phyloP scores from a whole-genome alignment of 208 protist species.

The Porcisia deanei region DNA sequence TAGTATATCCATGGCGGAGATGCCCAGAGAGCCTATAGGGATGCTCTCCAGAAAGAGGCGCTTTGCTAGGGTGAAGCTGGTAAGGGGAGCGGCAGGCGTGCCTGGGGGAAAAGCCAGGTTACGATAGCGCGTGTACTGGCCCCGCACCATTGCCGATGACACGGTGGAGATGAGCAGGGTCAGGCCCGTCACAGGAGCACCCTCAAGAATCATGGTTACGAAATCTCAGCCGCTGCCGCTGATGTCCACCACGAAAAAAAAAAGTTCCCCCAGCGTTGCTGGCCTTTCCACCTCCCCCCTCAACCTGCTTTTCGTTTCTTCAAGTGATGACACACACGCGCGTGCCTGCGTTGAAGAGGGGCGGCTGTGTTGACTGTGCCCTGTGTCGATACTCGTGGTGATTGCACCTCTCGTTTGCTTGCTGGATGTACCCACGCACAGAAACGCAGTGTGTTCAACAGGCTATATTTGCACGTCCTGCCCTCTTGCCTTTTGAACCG shows the following conservation, averaged over 20 bases:
- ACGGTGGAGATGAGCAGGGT: slow-evolving; percentile 45
- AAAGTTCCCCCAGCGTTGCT: not conserved
- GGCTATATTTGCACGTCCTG: too few relatives aligned
- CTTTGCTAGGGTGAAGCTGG: slow-evolving; percentile 19
- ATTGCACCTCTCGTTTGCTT: too few relatives aligned
- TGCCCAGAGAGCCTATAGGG: slow-evolving; percentile 54
- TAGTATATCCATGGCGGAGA: slow-evolving; percentile 39
- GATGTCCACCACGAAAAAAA: not conserved
- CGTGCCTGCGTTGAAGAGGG: not conserved
- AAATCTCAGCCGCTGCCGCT: not conserved
- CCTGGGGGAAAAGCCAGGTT: slow-evolving; percentile 13
- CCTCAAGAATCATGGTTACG: slow-evolving; percentile 50
- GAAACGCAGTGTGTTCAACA: too few relatives aligned
- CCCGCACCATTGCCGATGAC: slow-evolving; percentile 30
- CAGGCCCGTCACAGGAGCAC: slow-evolving; percentile 63
- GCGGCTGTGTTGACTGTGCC: not conserved
- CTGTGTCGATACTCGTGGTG: not conserved
- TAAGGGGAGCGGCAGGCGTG: not conserved
- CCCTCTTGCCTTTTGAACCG: too few relatives aligned
- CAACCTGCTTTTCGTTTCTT: not conserved
- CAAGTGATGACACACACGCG: not conserved
- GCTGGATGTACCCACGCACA: too few relatives aligned
- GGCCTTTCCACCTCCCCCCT: not conserved
- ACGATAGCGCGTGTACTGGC: slow-evolving; percentile 36
- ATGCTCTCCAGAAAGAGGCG: slow-evolving; percentile 41